A percentile compares a stretch with the other conserved stretches of the same genome.
phyloP scores from a whole-genome alignment of 176 grass and related monocot genomes.

The Poa pratensis region DNA sequence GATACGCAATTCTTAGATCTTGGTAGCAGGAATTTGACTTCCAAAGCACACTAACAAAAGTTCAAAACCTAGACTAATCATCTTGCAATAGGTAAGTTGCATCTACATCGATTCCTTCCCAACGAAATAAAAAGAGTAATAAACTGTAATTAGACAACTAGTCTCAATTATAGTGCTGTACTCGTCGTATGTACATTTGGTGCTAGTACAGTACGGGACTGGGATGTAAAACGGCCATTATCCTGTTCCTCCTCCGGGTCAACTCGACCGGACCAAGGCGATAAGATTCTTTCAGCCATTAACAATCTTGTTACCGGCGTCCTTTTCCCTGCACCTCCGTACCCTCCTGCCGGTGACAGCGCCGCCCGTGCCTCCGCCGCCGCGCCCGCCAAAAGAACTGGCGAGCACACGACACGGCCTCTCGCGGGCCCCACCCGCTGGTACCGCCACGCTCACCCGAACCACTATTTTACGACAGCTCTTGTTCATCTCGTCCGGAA shows the following conservation, averaged over 20 bases:
- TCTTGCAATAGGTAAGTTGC: neutral
- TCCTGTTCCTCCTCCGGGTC: neutral
- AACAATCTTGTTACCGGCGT: too few relatives aligned
- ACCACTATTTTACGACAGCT: neutral
- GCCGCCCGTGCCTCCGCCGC: neutral
- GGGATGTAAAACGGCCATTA: neutral
- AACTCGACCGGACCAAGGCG: neutral
- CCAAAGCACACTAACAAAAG: neutral
- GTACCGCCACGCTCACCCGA: neutral
- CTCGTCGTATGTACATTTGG: too few relatives aligned
- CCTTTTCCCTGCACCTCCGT: neutral
- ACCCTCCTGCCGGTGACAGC: neutral
- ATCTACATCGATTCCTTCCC: neutral
- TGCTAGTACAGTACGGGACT: too few relatives aligned
- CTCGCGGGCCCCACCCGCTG: neutral
- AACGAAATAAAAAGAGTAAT: neutral
- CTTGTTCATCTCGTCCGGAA: neutral
- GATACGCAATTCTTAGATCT: too few relatives aligned
- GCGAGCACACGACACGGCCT: neutral
- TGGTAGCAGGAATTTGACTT: neutral
- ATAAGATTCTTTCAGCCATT: neutral
- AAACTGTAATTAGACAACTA: neutral
- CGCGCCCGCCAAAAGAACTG: slow-evolving; percentile 7
- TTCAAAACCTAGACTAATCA: neutral
- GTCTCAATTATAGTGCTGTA: neutral